These are phyloP conservation scores for Colletotrichum theobromicola DNA, from an alignment of 2,329 filamentous ascomycete genomes.

Conservation along the genomic window DNA sequence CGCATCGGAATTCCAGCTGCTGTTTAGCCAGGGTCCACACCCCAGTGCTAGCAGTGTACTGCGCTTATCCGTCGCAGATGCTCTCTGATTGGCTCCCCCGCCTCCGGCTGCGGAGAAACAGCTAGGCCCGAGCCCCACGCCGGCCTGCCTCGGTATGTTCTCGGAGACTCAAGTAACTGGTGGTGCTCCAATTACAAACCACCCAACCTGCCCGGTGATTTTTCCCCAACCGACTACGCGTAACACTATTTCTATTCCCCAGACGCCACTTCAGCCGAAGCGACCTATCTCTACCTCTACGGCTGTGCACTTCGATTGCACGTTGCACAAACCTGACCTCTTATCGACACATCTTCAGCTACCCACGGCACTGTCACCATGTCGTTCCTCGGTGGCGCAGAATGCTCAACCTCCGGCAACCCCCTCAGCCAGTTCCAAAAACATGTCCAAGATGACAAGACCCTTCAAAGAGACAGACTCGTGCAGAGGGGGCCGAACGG, in stretches of 20 bases:
- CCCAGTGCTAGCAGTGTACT: neutral
- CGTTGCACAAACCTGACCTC: neutral
- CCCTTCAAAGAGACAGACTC: slow-evolving; percentile 87
- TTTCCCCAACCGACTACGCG: neutral
- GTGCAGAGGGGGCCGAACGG: slow-evolving; percentile 75
- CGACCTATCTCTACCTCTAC: neutral
- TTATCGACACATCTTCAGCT: neutral
- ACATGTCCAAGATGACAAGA: slow-evolving; percentile 95
- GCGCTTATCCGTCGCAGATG: neutral
- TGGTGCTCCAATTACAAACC: slow-evolving; percentile 9
- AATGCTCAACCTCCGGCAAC: slow-evolving; percentile 96
- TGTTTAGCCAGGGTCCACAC: neutral
- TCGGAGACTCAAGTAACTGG: slow-evolving; percentile 2
- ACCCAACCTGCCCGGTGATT: neutral
- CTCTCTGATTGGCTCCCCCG: slow-evolving; percentile 11
- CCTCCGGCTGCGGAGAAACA: slow-evolving; percentile 21
- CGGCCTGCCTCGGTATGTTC: slow-evolving; percentile 20
- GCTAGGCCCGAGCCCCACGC: slow-evolving; percentile 9
- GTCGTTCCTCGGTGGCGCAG: slow-evolving; percentile 95
- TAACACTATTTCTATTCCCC: neutral
- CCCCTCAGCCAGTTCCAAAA: slow-evolving; percentile 97
- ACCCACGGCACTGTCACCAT: slow-evolving; percentile 53
- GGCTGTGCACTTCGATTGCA: neutral
- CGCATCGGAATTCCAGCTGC: neutral
- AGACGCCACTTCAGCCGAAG: neutral